Base-by-base conservation (phyloP, 768 basidiomycete species). In the Mycena sanguinolenta region DNA sequence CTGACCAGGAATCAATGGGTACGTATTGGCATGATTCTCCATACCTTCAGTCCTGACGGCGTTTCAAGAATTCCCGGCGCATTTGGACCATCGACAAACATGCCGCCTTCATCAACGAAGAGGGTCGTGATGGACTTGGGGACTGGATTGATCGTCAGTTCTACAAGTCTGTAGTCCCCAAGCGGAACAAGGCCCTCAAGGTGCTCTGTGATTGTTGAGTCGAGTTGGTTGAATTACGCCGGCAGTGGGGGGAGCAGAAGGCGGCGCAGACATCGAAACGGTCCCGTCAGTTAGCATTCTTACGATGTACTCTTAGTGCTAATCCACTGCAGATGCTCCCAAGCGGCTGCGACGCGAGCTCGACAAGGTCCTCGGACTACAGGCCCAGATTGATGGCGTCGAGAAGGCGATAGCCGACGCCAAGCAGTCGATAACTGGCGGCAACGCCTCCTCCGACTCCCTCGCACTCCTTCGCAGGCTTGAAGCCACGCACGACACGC, bases 21-120 rank as follows among this genome's bases (percentile, higher is more conserved):
- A 58, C 63, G 76, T 52, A 5, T 4, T 28, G 16, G 3, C 1
- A 10, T 9, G 1, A 2, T 16, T 19, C 17, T 34, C 2, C 21
- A 10, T 25, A 13, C 17, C 30, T 2, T 34, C 6, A 34, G 32
- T 58, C 28, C 17, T 32, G 44, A n/a, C 13, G 19, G 28, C 21
- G 16, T 12, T 58, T 32, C 4, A 12, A 63, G 63, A 57, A 46
- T 3, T 67, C 74, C 3, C 63, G 74, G 1, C 74, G 78, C 6
- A 73, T 82, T 0, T 84, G 80, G 78, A 55, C 82, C 0, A 68
- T 85, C 17, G 82, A 84, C 58, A 74, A 76, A 2, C 80, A 82
- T 19, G 75, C 77, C 0, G 52, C 60, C 0, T 73, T 72, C 1
- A 77, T 84, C 19, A 78, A 76, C 0, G 13, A 30, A 0, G 78